Base-by-base conservation (phyloP, 2,329 filamentous ascomycete genomes). In the Stemphylium lycopersici region DNA sequence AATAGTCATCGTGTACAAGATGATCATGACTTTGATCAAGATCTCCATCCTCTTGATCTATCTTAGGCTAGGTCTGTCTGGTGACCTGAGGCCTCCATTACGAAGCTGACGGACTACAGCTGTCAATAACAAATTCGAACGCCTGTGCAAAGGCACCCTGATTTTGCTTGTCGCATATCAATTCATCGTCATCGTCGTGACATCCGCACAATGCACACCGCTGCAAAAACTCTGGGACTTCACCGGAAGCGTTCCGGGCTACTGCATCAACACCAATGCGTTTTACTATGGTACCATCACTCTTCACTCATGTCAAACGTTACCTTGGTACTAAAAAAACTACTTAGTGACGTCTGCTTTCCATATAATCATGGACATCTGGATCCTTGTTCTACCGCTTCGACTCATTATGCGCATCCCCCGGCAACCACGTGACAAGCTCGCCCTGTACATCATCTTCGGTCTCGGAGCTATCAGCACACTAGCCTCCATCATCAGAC, bases 381-480 rank as follows among this genome's bases (percentile, higher is more conserved):
- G 42, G 42, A 45, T 45, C 20, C 31, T 45, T 8, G 13, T 24
- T 10, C 32, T 45, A 11, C 34, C 29, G 24, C 24, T 34, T 24
- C n/a, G n/a, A 40, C 49, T 52, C 41, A 52, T 38, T 32, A 33
- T n/a, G 42, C 31, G 18, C 16, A 45, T 45, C 15, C 42, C 42
- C 16, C 42, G 42, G 5, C 31, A 18, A 16, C 31, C 42, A 11
- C 42, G 42, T 3, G 42, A 45, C 71, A 96, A 96, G 75, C 84
- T 88, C 3, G 93, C 96, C 10, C 11, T 45, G 4, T 45, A 45
- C 44, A 76, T 93, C 24, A 93, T 91, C 0, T 96, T 97, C 70
- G 83, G 87, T 43, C 83, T 96, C 48, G 92, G 92, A 59, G 84
- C 92, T 51, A 96, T 97, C 65, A 90, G 92, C 13, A 33, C 34